These are phyloP conservation scores for Torulaspora pretoriensis DNA, from an alignment of 1,139 yeast genomes.

Conservation along the genomic window DNA sequence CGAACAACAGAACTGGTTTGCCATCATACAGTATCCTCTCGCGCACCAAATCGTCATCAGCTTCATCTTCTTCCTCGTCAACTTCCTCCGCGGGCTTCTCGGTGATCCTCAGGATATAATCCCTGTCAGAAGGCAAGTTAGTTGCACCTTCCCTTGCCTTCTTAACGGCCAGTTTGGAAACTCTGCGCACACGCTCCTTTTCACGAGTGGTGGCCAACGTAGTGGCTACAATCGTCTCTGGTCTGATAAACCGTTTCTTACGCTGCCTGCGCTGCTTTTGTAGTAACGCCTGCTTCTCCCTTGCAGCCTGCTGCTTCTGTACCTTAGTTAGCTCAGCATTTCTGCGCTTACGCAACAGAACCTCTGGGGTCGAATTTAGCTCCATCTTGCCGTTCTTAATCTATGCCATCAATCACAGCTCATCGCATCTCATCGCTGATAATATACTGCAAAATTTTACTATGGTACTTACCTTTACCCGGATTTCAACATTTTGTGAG, in stretches of 20 bases:
- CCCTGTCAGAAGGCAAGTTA: slow-evolving; percentile 29
- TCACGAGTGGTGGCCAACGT: slow-evolving; percentile 63
- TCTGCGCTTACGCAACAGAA: slow-evolving; percentile 71
- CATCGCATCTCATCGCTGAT: slow-evolving; percentile 16
- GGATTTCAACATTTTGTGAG: background rate
- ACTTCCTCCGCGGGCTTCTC: slow-evolving; percentile 21
- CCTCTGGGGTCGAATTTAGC: slow-evolving; percentile 68
- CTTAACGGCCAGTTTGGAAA: slow-evolving; percentile 46
- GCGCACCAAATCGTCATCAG: slow-evolving; percentile 37
- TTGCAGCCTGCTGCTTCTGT: slow-evolving; percentile 49
- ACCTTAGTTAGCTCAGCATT: slow-evolving; percentile 67
- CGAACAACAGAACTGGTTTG: slow-evolving; percentile 53
- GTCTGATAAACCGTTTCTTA: slow-evolving; percentile 57
- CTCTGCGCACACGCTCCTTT: slow-evolving; percentile 59
- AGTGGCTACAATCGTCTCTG: slow-evolving; percentile 66
- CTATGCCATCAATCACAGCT: background rate
- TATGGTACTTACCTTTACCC: background rate
- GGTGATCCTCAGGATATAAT: slow-evolving; percentile 32
- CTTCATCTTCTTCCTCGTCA: slow-evolving; percentile 24
- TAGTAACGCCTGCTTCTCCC: slow-evolving; percentile 43
- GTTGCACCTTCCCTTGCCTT: slow-evolving; percentile 27
- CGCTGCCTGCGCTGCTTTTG: slow-evolving; percentile 42
- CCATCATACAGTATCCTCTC: slow-evolving; percentile 39
- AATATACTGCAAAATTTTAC: slow-evolving; percentile 5
- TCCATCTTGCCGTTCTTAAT: slow-evolving; percentile 32